Evolutionary conservation across 2,329 filamentous ascomycete genomes (phyloP).

Genomic region (Fusarium tricinctum): DNA sequence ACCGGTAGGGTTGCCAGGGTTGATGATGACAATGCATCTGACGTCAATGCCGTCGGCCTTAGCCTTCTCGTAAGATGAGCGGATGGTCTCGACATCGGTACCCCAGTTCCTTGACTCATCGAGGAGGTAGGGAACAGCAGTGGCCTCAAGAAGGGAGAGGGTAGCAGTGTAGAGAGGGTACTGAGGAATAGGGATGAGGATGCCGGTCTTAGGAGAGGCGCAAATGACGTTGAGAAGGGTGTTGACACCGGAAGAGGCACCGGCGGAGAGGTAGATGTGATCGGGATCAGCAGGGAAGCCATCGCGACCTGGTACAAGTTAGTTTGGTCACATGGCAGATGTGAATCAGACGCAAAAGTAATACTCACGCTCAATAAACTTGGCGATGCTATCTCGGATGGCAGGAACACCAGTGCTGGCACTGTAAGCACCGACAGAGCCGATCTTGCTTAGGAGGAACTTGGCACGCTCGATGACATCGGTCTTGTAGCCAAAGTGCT

Average conservation of each 20-base stretch:
- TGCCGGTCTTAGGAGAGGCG: constrained; percentile 79
- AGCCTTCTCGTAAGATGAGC: constrained; percentile 79
- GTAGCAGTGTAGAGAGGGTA: constrained; percentile 98
- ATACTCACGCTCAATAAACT: constrained; percentile 86
- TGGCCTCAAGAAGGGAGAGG: constrained; percentile 85
- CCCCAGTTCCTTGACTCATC: constrained; percentile 90
- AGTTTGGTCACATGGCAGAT: not conserved
- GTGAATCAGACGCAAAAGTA: not conserved
- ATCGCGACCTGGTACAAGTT: constrained; percentile 74
- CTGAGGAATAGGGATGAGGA: constrained; percentile 96
- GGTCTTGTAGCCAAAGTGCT: constrained; percentile 84
- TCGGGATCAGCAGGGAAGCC: constrained; percentile 85
- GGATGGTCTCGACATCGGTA: constrained; percentile 86
- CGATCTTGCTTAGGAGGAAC: constrained; percentile 83
- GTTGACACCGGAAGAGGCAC: constrained; percentile 94
- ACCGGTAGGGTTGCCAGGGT: constrained; percentile 97
- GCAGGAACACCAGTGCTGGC: constrained; percentile 89
- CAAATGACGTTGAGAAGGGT: constrained; percentile 93
- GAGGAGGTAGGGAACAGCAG: constrained; percentile 92
- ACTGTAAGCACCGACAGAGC: constrained; percentile 96
- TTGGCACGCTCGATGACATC: constrained; percentile 90
- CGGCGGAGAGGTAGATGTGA: constrained; percentile 90
- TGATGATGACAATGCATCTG: constrained; percentile 95
- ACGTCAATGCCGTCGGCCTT: constrained; percentile 84
- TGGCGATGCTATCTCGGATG: constrained; percentile 90